Percentiles rank a stretch among this genome's conserved stretches.
phyloP scores from a whole-genome alignment of 176 grass and related monocot genomes.

The Lolium multiflorum region DNA sequence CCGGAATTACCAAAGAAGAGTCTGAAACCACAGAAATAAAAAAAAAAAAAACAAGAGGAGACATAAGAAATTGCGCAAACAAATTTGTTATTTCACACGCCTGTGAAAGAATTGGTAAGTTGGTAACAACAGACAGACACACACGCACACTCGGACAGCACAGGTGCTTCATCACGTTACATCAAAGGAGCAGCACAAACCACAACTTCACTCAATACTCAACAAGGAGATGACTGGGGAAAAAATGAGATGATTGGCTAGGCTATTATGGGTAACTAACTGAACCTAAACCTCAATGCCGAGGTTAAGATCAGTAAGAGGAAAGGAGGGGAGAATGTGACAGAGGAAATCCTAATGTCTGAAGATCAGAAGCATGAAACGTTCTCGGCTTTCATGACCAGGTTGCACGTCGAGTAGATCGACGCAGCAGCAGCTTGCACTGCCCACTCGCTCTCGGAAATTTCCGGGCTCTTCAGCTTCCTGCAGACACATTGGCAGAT shows the following conservation, averaged over 20 bases:
- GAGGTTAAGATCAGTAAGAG: conserved; percentile 43
- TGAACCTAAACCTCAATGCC: conserved; percentile 16
- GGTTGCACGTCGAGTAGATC: conserved; percentile 93
- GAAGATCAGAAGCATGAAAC: conserved; percentile 62
- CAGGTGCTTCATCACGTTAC: conserved; percentile 44
- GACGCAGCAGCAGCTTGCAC: conserved; percentile 93
- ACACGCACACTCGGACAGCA: conserved; percentile 22
- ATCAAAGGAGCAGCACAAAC: conserved; percentile 42
- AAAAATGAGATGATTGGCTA: conserved; percentile 30
- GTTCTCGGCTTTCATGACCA: conserved; percentile 76
- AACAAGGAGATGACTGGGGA: neutral
- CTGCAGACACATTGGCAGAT: conserved; percentile 44
- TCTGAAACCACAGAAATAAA: neutral
- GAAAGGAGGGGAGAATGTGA: conserved; percentile 2
- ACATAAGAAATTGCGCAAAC: neutral
- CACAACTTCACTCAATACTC: conserved; percentile 40
- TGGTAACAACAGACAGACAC: conserved; percentile 36
- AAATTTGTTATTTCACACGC: conserved; percentile 44
- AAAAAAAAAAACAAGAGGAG: neutral
- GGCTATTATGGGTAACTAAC: conserved; percentile 31
- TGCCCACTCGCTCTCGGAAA: conserved; percentile 68
- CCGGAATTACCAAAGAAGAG: neutral
- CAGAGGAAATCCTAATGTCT: conserved; percentile 20
- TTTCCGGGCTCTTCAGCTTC: conserved; percentile 69
- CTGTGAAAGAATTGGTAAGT: conserved; percentile 44